Base-by-base conservation (phyloP, 164 flowering plant species). In the Stephania japonica region DNA sequence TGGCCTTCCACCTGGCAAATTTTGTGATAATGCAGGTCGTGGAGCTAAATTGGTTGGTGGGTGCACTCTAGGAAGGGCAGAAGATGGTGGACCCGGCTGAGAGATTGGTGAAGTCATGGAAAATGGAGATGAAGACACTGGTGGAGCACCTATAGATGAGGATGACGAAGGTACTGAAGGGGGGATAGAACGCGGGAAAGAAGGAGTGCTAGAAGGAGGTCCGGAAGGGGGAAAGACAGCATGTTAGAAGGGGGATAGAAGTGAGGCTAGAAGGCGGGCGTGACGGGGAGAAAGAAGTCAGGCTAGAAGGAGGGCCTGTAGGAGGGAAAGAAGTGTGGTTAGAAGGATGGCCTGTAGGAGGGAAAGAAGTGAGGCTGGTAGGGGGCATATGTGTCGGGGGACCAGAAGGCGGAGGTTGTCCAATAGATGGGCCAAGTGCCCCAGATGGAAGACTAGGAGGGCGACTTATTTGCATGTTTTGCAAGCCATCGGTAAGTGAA, bases 401-500 rank as follows among this genome's bases (percentile, higher is more conserved):
- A 7, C 78, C 80, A 74, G 80, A 88, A 11, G 86, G 87, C 13
- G 86, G 75, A 41, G 89, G 90, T 26, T 87, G 80, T 44, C 88
- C 83, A 24, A 66, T 87, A 16, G 87, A 79, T 32, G 78, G 72
- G 77, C 82, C 81, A 62, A 88, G 84, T 78, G 77, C 67, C 1
- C 76, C 19, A 25, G 80, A 69, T 5, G 86, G 83, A 9, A 71
- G 77, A 26, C 79, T 79, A 21, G 73, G 70, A 67, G 78, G 77
- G 7, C 90, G 84, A 78, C 84, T 85, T 18, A 90, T 83, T 61
- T 85, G 87, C 71, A 92, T 73, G 68, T 90, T 88, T 26, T 86
- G 90, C 86, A 92, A 77, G 78, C 83, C 86, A 70, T 87, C 85
- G 5, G 89, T 77, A 61, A 92, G 72, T 3, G 79, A 68, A 85